Evolutionary conservation across 768 basidiomycete species (phyloP), one percentile per base, ranked within the genome.

Genomic region (Lentinula guzmanii): DNA sequence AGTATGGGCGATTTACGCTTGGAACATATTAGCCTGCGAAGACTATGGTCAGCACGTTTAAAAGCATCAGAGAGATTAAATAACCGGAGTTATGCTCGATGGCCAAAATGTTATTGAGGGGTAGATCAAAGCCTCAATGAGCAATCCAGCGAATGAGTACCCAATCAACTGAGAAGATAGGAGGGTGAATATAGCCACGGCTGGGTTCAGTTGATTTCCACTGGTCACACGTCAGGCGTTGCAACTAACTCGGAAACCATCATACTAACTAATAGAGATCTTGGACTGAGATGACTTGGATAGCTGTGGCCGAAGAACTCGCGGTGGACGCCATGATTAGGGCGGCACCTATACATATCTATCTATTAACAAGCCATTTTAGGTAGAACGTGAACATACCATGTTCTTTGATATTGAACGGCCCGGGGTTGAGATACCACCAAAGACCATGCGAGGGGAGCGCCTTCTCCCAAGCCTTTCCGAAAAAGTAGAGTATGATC

Each of bases 401-500:
- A 34, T 58, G 56, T 16, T 58, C 70, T 68, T 62, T 55, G 72
- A 72, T 73, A 68, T 75, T 75, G 69, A 75, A 74, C 13, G 75
- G 70, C 35, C 73, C 75, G 34, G 76, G 76, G 63, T 77, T 77
- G 57, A 77, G 62, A 54, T 54, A 54, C 60, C 62, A 75, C 65
- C 70, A 72, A 45, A 69, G 57, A 21, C 70, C 71, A 21, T 65
- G 65, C 6, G 51, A 51, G 16, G 59, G 59, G 33, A 60, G 16
- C 8, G 28, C 24, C 33, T 60, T 60, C 39, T 60, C 59, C 57
- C 34, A 64, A 34, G 48, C 28, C 35, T 55, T 56, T 5, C 35
- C 68, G 63, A 24, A 74, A 71, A 37, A 77, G 66, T 18, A 54
- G 31, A 58, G 56, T 34, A 52, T 45, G 24, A 58, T 58, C 34